These are phyloP conservation scores for Aspergillus bombycis DNA, from an alignment of 2,329 filamentous ascomycete genomes.

Conservation along the genomic window DNA sequence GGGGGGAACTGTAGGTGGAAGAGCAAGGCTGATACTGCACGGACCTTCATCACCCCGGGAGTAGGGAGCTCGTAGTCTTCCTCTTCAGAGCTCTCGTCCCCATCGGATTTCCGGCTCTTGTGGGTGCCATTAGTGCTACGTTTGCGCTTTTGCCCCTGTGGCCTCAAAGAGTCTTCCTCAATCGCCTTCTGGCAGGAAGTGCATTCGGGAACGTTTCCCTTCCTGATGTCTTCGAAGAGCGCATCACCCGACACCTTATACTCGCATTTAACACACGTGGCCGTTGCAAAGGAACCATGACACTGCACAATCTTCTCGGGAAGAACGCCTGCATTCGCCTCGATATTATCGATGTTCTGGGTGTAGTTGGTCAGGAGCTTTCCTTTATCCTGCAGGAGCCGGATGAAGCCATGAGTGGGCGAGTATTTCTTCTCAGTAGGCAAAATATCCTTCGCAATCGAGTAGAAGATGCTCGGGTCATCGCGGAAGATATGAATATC, in stretches of 20 bases:
- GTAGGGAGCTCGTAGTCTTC: conserved; percentile 66
- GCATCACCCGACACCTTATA: conserved; percentile 72
- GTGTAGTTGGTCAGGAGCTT: conserved; percentile 97
- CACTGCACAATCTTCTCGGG: conserved; percentile 88
- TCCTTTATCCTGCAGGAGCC: conserved; percentile 79
- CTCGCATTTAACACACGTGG: conserved; percentile 82
- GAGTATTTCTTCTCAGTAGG: conserved; percentile 79
- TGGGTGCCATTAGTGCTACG: conserved; percentile 52
- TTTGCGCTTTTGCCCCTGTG: conserved; percentile 56
- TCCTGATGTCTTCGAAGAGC: conserved; percentile 79
- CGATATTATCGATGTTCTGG: conserved; percentile 97
- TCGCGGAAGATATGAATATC: conserved; percentile 85
- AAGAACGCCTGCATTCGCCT: conserved; percentile 80
- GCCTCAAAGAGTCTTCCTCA: conserved; percentile 41
- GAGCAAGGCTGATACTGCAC: conserved; percentile 9
- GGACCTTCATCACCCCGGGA: conserved; percentile 77
- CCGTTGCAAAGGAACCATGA: conserved; percentile 93
- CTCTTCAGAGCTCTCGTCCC: conserved; percentile 60
- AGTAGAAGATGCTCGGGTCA: conserved; percentile 89
- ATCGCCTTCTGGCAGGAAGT: conserved; percentile 66
- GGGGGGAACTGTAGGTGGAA: conserved; percentile 1
- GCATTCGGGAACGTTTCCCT: conserved; percentile 77
- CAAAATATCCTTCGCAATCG: conserved; percentile 85
- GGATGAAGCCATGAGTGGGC: conserved; percentile 92
- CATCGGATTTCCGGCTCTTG: conserved; percentile 58